Conservation (phyloP, 257 asterid species). For the Ilex aquifolium region DNA sequence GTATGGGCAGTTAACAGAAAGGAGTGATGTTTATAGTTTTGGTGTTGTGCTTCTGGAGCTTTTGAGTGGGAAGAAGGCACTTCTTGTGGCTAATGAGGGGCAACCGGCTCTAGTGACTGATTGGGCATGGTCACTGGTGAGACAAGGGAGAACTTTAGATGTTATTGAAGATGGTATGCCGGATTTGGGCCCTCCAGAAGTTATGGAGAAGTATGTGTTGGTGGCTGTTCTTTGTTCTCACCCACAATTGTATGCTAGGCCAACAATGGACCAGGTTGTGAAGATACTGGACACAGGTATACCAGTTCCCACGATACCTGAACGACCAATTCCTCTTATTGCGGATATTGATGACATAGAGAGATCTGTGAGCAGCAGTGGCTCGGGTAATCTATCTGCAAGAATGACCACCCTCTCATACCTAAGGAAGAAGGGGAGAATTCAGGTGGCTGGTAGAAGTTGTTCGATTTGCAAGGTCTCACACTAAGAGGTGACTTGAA, state of each 20-base stretch:
- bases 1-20: background rate
- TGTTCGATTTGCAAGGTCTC: background rate
- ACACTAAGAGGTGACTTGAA: background rate
- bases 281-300: background rate
- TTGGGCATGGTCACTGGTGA: background rate
- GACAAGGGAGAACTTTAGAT: background rate
- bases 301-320: background rate
- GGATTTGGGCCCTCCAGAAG: background rate
- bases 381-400: background rate
- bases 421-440: background rate
- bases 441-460: background rate
- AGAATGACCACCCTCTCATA: background rate
- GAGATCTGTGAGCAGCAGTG: background rate
- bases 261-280: conserved; percentile 1
- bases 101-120: background rate
- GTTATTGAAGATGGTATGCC: background rate
- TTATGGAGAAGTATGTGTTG: conserved; percentile 1
- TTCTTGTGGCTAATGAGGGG: background rate
- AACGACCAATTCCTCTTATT: background rate
- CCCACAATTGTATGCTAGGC: conserved; percentile 1
- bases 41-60: background rate
- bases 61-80: background rate
- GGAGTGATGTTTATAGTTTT: background rate
- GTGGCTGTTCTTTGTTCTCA: background rate
- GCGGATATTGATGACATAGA: background rate